Base-by-base conservation (phyloP, 1,284 basidiomycete genomes). In the Microbotryomycetes sp. region DNA sequence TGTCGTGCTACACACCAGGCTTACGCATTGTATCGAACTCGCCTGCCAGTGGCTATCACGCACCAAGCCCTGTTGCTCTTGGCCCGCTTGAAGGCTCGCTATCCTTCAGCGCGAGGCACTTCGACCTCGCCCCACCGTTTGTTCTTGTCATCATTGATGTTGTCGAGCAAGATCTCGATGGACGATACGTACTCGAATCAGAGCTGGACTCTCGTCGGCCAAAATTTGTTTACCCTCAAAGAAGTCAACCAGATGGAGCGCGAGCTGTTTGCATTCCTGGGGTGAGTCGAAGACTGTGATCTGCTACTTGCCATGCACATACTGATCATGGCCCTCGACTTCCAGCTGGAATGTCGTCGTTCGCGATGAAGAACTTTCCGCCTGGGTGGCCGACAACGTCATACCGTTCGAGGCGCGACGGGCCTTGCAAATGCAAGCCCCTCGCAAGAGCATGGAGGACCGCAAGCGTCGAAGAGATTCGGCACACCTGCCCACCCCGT, bases 181-280 rank as follows among this genome's bases (percentile, higher is more conserved):
- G 91, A 96, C 79, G 91, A 97, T 74, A 96, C 91, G 0, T 94
- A 93, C 73, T 91, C 89, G 18, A 96, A 96, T 83, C 91, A 93
- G 76, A 91, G 88, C 0, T 96, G 91, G 91, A 85, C 85, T 23
- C 88, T 96, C 54, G 91, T 96, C 52, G 91, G 89, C 0, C 91
- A 94, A 74, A 86, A 85, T 55, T 88, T 93, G 85, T 94, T 93
- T 72, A 84, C 84, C 1, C 76, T 94, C 2, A 82, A 88, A 47
- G 91, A 96, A 80, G 87, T 94, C 71, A 94, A 96, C 75, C 91
- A 93, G 80, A 93, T 94, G 91, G 90, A 93, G 77, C 77, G 90
- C 5, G 90, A 94, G 75, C 91, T 94, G 86, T 92, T 90, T 73
- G 85, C 83, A 28, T 93, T 93, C 73, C 78, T 94, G 30, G 90